Evolutionary conservation across 2,329 filamentous ascomycete genomes (phyloP).

Genomic region (Tolypocladium inflatum): DNA sequence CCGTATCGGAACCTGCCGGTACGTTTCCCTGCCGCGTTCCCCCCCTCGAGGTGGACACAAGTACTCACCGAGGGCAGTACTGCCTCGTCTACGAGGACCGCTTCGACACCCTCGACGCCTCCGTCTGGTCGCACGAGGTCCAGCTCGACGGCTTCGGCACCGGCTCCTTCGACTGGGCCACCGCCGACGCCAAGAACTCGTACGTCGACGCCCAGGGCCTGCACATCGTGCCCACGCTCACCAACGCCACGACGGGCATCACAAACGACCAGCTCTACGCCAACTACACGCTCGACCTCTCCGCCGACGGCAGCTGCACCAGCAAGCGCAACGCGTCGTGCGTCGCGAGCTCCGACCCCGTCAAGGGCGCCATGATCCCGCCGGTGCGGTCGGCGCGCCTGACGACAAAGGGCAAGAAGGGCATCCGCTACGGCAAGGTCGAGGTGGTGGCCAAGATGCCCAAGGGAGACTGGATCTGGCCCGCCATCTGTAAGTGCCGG

Average conservation of each 20-base stretch:
- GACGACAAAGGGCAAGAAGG: constrained; percentile 19
- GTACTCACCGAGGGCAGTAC: constrained; percentile 16
- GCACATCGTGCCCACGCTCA: constrained; percentile 45
- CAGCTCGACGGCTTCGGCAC: constrained; percentile 33
- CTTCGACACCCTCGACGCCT: constrained; percentile 33
- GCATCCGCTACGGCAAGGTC: constrained; percentile 22
- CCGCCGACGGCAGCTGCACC: constrained; percentile 31
- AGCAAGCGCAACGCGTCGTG: constrained; percentile 22
- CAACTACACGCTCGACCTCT: constrained; percentile 35
- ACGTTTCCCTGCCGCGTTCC: background rate
- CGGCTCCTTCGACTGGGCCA: constrained; percentile 47
- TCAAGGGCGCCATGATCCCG: constrained; percentile 34
- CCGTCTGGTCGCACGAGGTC: constrained; percentile 40
- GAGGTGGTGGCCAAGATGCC: constrained; percentile 45
- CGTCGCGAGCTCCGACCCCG: constrained; percentile 30
- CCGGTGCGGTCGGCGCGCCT: constrained; percentile 40
- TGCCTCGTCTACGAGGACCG: constrained; percentile 41
- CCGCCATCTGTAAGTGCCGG: constrained; percentile 24
- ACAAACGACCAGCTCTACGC: constrained; percentile 26
- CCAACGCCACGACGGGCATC: constrained; percentile 28
- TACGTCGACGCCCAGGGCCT: constrained; percentile 38
- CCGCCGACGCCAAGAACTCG: constrained; percentile 33
- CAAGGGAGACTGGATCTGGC: constrained; percentile 46
- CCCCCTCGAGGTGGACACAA: no score
- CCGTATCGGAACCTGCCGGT: constrained; percentile 14